These are phyloP conservation scores for Phytomonas francai DNA, from an alignment of 208 protist genomes.

Conservation along the genomic window DNA sequence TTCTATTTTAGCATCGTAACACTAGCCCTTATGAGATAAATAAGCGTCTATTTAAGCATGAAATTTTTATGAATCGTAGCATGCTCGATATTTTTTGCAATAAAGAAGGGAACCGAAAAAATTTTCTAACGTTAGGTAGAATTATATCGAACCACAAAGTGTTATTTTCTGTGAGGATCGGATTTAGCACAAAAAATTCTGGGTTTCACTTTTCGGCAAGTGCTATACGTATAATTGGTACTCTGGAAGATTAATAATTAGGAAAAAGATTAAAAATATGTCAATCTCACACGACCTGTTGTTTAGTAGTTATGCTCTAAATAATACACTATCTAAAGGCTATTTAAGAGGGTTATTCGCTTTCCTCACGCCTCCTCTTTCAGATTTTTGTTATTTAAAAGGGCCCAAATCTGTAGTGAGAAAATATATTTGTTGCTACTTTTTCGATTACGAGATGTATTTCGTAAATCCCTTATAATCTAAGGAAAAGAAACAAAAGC, in stretches of 20 bases:
- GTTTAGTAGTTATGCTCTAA: not conserved
- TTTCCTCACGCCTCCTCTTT: not conserved
- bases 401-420: not conserved
- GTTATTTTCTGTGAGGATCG: not conserved
- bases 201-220: not conserved
- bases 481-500: not conserved
- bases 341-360: not conserved
- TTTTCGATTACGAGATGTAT: not conserved
- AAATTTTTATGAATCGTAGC: not conserved
- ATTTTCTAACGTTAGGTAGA: not conserved
- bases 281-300: not conserved
- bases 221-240: not conserved
- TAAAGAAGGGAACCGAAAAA: not conserved
- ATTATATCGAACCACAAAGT: not conserved
- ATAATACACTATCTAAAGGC: not conserved
- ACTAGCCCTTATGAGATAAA: not conserved
- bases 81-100: not conserved
- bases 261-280: not conserved
- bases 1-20: not conserved
- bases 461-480: not conserved
- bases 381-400: not conserved
- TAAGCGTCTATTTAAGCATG: not conserved
- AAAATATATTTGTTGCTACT: not conserved
- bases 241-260: not conserved
- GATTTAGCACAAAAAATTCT: not conserved